Percentiles rank a stretch among this genome's conserved stretches.
phyloP scores from a whole-genome alignment of 352 stramenopile genomes.

The Globisporangium okanoganense region DNA sequence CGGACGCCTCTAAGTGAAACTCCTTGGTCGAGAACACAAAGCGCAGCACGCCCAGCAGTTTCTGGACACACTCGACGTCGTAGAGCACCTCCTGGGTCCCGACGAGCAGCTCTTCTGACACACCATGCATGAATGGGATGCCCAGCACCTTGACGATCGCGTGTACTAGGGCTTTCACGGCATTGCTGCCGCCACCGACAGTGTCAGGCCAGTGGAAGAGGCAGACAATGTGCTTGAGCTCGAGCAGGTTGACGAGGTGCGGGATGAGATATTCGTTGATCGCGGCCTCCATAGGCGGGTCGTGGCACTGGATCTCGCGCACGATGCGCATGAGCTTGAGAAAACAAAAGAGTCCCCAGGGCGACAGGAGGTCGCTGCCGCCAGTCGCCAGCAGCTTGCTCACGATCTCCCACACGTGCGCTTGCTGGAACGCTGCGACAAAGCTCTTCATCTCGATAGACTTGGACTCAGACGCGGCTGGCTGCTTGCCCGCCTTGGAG shows the following conservation, averaged over 20 bases:
- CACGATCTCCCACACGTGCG: conserved; percentile 47
- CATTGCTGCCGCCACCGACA: conserved; percentile 70
- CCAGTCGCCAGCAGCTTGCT: conserved; percentile 39
- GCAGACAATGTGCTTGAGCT: conserved; percentile 51
- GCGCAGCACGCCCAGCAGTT: conserved; percentile 56
- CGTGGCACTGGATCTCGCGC: conserved; percentile 54
- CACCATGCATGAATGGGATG: conserved; percentile 69
- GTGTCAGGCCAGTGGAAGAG: conserved; percentile 77
- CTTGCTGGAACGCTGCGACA: conserved; percentile 34
- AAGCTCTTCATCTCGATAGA: conserved; percentile 35
- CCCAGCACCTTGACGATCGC: conserved; percentile 84
- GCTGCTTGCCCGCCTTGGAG: conserved; percentile 41
- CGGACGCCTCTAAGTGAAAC: conserved; percentile 47
- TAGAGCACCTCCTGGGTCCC: conserved; percentile 73
- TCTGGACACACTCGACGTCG: conserved; percentile 57
- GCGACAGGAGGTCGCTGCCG: conserved; percentile 67
- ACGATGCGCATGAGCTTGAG: conserved; percentile 78
- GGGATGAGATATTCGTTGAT: conserved; percentile 59
- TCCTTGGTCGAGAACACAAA: conserved; percentile 58
- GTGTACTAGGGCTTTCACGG: conserved; percentile 78
- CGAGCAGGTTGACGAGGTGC: conserved; percentile 53
- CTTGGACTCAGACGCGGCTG: background rate
- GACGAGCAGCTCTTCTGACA: conserved; percentile 62
- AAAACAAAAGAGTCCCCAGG: conserved; percentile 82
- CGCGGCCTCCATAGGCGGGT: conserved; percentile 33